A percentile compares a stretch with the other conserved stretches of the same genome.
These are phyloP conservation scores for Cyberlindnera xylosilytica DNA, from an alignment of 805 yeast species.

Conservation along the genomic window DNA sequence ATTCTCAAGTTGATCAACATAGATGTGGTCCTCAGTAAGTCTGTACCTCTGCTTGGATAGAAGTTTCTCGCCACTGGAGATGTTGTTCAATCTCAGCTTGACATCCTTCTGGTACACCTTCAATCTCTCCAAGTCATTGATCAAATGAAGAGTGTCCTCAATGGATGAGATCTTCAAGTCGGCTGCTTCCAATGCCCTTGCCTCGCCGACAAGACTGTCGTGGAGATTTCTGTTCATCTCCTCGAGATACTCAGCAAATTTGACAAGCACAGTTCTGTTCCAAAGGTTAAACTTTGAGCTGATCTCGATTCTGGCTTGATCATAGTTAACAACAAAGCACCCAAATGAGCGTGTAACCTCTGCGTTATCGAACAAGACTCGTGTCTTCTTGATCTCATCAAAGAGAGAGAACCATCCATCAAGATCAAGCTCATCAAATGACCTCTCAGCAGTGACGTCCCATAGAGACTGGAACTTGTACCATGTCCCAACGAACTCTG, in stretches of 20 bases:
- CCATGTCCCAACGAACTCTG: slow-evolving; percentile 50
- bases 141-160: slow-evolving; percentile 33
- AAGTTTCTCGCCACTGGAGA: slow-evolving; percentile 33
- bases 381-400: slow-evolving; percentile 39
- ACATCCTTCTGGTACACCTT: slow-evolving; percentile 10
- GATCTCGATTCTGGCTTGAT: slow-evolving; percentile 51
- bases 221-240: slow-evolving; percentile 31
- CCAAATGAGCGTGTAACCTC: slow-evolving; percentile 42
- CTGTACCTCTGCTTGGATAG: slow-evolving; percentile 43
- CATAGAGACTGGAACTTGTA: slow-evolving; percentile 51
- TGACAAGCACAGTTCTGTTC: slow-evolving; percentile 43
- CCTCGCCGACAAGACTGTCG: slow-evolving; percentile 30
- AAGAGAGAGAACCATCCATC: slow-evolving; percentile 47
- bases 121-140: slow-evolving; percentile 36
- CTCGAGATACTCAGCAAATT: slow-evolving; percentile 39
- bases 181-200: slow-evolving; percentile 36
- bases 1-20: slow-evolving; percentile 58
- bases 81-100: slow-evolving; percentile 11
- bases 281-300: slow-evolving; percentile 55
- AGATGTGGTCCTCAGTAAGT: slow-evolving; percentile 54
- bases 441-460: slow-evolving; percentile 47
- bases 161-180: slow-evolving; percentile 37
- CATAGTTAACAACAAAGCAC: slow-evolving; percentile 40
- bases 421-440: slow-evolving; percentile 35
- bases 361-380: slow-evolving; percentile 49